Base-by-base conservation (phyloP, 2,329 filamentous ascomycete genomes). In the Clonostachys sp. region DNA sequence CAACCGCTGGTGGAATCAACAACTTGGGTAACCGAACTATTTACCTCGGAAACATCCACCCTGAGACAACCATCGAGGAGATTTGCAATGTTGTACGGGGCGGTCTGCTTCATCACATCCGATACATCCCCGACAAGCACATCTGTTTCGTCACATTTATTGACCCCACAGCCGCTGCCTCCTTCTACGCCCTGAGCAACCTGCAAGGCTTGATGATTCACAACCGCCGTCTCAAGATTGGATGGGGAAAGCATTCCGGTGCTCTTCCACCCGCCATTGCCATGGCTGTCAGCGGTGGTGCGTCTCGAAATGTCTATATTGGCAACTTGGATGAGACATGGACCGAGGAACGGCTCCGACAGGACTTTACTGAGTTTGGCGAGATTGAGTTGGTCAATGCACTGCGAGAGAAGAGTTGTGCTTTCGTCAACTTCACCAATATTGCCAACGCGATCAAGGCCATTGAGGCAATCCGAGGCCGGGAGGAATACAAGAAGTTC, bases 61-160 rank as follows among this genome's bases (percentile, higher is more conserved):
- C 94, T 0, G 94, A 99, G 73, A 99, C 94, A 2, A 97, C 92
- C 3, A 95, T 97, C 57, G 94, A 99, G 73, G 94, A 99, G 73
- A 99, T 99, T 65, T 99, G 94, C 80, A 99, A 99, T 62, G 94
- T 99, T 48, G 94, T 99, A 45, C 84, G 94, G 54, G 94, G 94
- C 50, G 94, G 94, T 58, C 80, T 99, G 55, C 78, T 99, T 59
- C 94, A 99, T 68, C 94, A 99, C 68, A 95, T 99, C 67, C 90
- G 94, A 57, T 99, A 97, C 71, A 99, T 99, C 59, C 94, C 94
- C 7, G 94, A 99, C 74, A 99, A 99, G 81, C 94, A 99, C 72
- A 99, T 99, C 58, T 99, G 94, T 77, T 99, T 99, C 63, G 94
- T 99, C 48, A 99, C 94, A 2, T 99, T 99, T 71, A 97, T 99